These are phyloP conservation scores for Fistulinella prunicolor DNA, from an alignment of 768 basidiomycete genomes.

Conservation along the genomic window DNA sequence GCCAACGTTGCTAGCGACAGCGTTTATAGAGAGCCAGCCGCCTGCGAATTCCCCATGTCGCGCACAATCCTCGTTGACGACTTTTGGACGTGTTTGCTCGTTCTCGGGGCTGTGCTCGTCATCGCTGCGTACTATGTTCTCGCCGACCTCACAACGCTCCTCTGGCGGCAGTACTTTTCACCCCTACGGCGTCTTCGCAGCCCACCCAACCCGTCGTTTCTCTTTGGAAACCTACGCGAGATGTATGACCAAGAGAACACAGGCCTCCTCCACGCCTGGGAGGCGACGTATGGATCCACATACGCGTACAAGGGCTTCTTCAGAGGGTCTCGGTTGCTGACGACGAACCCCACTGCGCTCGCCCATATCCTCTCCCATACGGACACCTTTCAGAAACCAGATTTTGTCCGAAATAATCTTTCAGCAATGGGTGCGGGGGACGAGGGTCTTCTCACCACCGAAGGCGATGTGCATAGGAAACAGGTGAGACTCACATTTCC, in stretches of 20 bases:
- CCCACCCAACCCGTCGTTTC: constrained; percentile 45
- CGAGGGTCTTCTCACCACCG: constrained; percentile 49
- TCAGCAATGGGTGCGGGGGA: constrained; percentile 50
- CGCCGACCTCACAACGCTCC: constrained; percentile 38
- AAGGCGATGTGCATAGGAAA: constrained; percentile 54
- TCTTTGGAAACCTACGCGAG: constrained; percentile 51
- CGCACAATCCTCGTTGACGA: neutral
- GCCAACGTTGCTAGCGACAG: neutral
- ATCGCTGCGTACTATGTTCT: constrained; percentile 26
- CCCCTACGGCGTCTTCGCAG: constrained; percentile 47
- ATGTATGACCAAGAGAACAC: constrained; percentile 61
- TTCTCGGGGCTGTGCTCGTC: constrained; percentile 12
- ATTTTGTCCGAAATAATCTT: constrained; percentile 50
- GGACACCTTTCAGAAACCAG: constrained; percentile 61
- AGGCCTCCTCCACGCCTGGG: constrained; percentile 46
- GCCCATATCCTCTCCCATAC: constrained; percentile 55
- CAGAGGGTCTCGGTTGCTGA: constrained; percentile 52
- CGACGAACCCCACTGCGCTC: constrained; percentile 56
- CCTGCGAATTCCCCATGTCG: neutral
- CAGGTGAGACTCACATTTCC: constrained; percentile 35
- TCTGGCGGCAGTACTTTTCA: constrained; percentile 45
- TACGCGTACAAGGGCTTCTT: constrained; percentile 54
- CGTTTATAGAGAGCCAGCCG: neutral
- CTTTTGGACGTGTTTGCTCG: constrained; percentile 1
- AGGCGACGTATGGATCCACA: constrained; percentile 43